A percentile compares a stretch with the other conserved stretches of the same genome.
These are phyloP conservation scores for Clarireedia paspali DNA, from an alignment of 2,329 filamentous ascomycete genomes.

Conservation along the genomic window DNA sequence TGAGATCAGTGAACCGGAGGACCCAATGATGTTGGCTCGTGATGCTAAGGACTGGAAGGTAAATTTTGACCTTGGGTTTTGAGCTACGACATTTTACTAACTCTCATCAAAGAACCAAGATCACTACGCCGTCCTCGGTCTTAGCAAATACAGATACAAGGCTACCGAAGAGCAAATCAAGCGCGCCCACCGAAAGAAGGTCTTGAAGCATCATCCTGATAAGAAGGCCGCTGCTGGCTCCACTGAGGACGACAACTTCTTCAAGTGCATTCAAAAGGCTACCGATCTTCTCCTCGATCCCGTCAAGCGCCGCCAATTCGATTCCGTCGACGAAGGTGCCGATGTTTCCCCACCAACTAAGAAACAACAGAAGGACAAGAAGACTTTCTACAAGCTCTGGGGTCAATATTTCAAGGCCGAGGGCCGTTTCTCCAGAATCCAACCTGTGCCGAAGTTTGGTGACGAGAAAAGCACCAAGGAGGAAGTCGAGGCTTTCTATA, in stretches of 20 bases:
- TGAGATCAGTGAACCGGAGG: constrained; percentile 90
- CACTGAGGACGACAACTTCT: constrained; percentile 93
- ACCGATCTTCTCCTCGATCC: constrained; percentile 91
- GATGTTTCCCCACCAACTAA: constrained; percentile 89
- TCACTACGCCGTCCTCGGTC: constrained; percentile 92
- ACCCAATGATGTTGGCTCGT: constrained; percentile 81
- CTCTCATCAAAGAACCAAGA: constrained; percentile 64
- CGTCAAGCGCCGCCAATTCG: constrained; percentile 85
- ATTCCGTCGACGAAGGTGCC: constrained; percentile 90
- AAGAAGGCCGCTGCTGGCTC: constrained; percentile 91
- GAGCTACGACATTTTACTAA: constrained; percentile 11
- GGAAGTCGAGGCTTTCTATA: constrained; percentile 93
- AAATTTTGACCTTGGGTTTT: constrained; percentile 23
- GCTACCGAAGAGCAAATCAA: constrained; percentile 98
- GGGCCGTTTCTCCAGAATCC: constrained; percentile 81
- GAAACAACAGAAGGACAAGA: constrained; percentile 78
- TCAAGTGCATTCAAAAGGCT: constrained; percentile 99
- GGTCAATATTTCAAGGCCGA: constrained; percentile 83
- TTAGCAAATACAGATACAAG: constrained; percentile 85
- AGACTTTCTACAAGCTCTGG: constrained; percentile 90
- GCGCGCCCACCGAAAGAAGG: constrained; percentile 98
- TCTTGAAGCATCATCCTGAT: constrained; percentile 96
- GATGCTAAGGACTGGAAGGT: constrained; percentile 99
- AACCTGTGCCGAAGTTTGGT: constrained; percentile 83
- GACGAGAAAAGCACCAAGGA: constrained; percentile 78